Evolutionary conservation across 2,329 filamentous ascomycete species (phyloP), one percentile per base, ranked within the genome.

Genomic region (Ophiocordyceps robertsii): DNA sequence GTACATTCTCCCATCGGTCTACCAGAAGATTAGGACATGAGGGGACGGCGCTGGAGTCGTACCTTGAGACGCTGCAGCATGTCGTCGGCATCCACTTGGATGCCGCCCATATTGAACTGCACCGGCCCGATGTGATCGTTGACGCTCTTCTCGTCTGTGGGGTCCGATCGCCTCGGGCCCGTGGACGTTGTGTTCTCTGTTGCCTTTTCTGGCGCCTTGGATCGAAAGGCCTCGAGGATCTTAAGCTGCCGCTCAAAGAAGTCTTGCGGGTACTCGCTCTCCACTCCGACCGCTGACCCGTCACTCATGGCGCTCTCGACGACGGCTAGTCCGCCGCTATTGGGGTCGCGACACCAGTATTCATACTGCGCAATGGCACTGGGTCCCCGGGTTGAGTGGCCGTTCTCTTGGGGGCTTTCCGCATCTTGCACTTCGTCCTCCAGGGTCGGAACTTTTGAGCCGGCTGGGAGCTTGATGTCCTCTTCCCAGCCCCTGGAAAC

Each of bases 91-190:
- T 95, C 88, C 29, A 95, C 85, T 58, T 95, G 88, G 48, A 98
- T 95, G 42, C 92, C 92, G 36, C 92, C 92, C 74, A 98, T 92
- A 59, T 98, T 98, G 67, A 96, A 95, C 57, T 95, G 88, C 49
- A 95, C 88, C 1, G 89, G 88, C 0, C 89, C 89, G 54, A 95
- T 94, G 53, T 94, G 88, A 55, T 90, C 84, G 52, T 80, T 81
- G 43, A 75, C 68, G 48, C 63, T 67, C 47, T 67, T 70, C 48
- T 67, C 62, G 13, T 62, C 61, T n/a, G 58, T 51, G 37, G 64
- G 48, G 53, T 62, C 61, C 6, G 52, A 39, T n/a, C 53, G 51
- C 19, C 54, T 51, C 3, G 54, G 47, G 3, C 49, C 47, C 13
- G 49, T 46, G 6, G 51, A 48, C 16, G 50, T 47, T 13, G 48